Base-by-base conservation (phyloP, 2,329 filamentous ascomycete species). In the Colletotrichum sp. region DNA sequence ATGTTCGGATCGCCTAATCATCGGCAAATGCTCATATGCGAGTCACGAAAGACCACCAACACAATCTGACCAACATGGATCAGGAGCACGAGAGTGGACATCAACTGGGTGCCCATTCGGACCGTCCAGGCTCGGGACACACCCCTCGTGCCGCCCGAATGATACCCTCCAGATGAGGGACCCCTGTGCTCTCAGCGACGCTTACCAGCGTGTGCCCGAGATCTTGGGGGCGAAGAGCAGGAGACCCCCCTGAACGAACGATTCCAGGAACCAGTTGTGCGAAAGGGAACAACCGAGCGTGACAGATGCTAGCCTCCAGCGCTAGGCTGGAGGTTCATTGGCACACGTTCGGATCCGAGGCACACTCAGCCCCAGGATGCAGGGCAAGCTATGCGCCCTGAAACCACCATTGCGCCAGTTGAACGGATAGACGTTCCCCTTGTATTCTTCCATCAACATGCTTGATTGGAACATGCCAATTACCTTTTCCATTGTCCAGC, bases 381-480 rank as follows among this genome's bases (percentile, higher is more conserved):
- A 71, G 75, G 60, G 68, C 68, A 60, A 64, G 34, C 71, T 64
- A 65, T 72, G 68, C 28, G 30, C 68, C 39, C 77, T 78, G 77
- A 78, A 78, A 78, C 77, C 68, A 63, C 75, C 75, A 78, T 62
- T 71, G 76, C 71, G 60, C 77, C 77, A 77, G 77, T 71, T 70
- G 62, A 62, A 67, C 64, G 76, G 72, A 30, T 67, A 57, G 26
- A 52, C 57, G 52, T 52, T 16, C 65, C 34, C 62, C 72, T 68
- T 59, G 21, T 68, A 67, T 70, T 63, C n/a, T 72, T 34, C 57
- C 18, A 26, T 30, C 32, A 68, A 65, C 63, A 28, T 49, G 39
- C 16, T 63, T 18, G 36, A 59, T 34, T 32, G 34, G 39, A 68
- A 57, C 10, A 73, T 16, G 44, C 69, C 34, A 73, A 63, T 57